Conservation (phyloP, 805 yeast species). For the Yarrowia sp. region DNA sequence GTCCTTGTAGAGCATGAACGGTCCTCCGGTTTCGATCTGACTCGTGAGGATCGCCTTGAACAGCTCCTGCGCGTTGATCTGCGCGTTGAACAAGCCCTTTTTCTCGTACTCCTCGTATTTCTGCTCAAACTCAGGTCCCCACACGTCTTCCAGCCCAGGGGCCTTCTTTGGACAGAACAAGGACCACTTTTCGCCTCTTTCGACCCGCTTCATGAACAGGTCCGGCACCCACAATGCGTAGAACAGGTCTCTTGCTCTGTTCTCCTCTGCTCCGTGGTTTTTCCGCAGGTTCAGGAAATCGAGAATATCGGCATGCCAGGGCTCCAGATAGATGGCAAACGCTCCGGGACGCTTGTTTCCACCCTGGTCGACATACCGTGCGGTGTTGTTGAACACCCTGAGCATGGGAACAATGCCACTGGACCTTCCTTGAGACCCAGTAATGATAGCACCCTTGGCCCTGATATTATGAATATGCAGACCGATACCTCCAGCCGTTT, state of each 20-base stretch:
- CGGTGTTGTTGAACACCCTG: slow-evolving; percentile 90
- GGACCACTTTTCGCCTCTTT: slow-evolving; percentile 77
- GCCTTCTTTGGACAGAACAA: slow-evolving; percentile 85
- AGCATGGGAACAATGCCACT: slow-evolving; percentile 93
- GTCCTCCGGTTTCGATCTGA: slow-evolving; percentile 94
- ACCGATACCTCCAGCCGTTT: slow-evolving; percentile 94
- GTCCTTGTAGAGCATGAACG: slow-evolving; percentile 92
- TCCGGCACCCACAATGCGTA: slow-evolving; percentile 95
- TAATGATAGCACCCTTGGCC: slow-evolving; percentile 79
- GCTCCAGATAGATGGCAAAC: slow-evolving; percentile 87
- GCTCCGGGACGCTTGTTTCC: slow-evolving; percentile 98
- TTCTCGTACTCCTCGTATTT: slow-evolving; percentile 73
- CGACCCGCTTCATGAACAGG: slow-evolving; percentile 86
- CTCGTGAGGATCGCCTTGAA: slow-evolving; percentile 87
- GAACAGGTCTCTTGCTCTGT: slow-evolving; percentile 88
- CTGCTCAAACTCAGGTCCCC: slow-evolving; percentile 77
- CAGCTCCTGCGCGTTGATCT: slow-evolving; percentile 79
- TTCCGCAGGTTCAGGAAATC: slow-evolving; percentile 83
- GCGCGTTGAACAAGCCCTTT: slow-evolving; percentile 63
- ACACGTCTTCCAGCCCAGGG: slow-evolving; percentile 79
- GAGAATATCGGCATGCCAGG: slow-evolving; percentile 93
- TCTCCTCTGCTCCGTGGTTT: slow-evolving; percentile 93
- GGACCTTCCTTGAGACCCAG: slow-evolving; percentile 86
- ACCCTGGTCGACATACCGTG: slow-evolving; percentile 95
- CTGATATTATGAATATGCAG: slow-evolving; percentile 85